Conservation (phyloP, 106 monocot genomes). For the Triglochin maritima region DNA sequence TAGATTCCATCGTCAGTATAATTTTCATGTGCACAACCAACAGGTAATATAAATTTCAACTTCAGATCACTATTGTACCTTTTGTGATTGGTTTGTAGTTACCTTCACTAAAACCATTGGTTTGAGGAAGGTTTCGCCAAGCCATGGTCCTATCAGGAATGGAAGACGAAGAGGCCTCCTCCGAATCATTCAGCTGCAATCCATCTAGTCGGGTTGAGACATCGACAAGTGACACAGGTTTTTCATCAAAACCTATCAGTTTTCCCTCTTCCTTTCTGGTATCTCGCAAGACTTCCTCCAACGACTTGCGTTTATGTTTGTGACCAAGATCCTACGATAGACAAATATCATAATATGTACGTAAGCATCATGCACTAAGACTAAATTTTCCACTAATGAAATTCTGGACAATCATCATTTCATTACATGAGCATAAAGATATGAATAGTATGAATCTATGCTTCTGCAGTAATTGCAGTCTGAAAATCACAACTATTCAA, state of each 20-base stretch:
- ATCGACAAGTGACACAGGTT: constrained; percentile 19
- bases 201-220: constrained; percentile 9
- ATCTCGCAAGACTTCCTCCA: constrained; percentile 45
- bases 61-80: not conserved
- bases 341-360: not conserved
- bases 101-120: not conserved
- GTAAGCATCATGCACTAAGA: not conserved
- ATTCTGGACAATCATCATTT: too few species aligned
- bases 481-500: too few species aligned
- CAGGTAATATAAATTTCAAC: not conserved
- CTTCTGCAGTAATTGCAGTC: too few species aligned
- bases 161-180: not conserved
- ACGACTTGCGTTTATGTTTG: constrained; percentile 62
- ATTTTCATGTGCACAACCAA: not conserved
- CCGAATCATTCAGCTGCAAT: constrained; percentile 2
- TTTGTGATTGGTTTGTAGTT: not conserved
- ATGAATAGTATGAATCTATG: too few species aligned
- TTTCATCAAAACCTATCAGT: constrained; percentile 86
- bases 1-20: not conserved
- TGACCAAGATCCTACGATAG: constrained; percentile 46
- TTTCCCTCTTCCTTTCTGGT: constrained; percentile 35
- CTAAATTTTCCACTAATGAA: too few species aligned
- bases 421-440: too few species aligned
- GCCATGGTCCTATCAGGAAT: not conserved
- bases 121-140: not conserved